Evolutionary conservation across 805 yeast species (phyloP), one percentile per base, ranked within the genome.

Genomic region (Ogataea pilisensis): DNA sequence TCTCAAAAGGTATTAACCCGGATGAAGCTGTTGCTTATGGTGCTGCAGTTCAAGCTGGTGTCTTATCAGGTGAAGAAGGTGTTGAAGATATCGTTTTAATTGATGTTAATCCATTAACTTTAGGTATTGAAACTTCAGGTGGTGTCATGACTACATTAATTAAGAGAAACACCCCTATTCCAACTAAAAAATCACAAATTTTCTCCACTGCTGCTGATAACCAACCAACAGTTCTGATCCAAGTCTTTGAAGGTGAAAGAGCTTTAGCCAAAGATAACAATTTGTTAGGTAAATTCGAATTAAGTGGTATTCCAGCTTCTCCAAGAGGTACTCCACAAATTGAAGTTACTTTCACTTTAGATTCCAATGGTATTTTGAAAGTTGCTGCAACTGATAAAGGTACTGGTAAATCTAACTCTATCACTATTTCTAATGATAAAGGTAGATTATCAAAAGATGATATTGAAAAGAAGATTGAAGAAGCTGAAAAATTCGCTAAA

Each of bases 21-120:
- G 99, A 91, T 73, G 99, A 91, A 76, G 99, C 99, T 65, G 98
- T 91, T 61, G 99, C 98, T 33, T 91, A 82, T 60, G 99, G 99
- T 79, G 98, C 98, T 47, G 97, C 99, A 50, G 97, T 91, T 50
- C 99, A 91, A 75, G 98, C 96, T 43, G 98, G 98, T 75, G 95
- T 91, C 55, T 74, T 91, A 52, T 81, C 95, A 42, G 98, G 98
- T 68, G 96, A 90, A 70, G 89, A 84, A 59, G 93, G 95, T 66
- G 93, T 82, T 49, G 95, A 85, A 58, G 93, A 85, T 63, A 82
- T 85, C 57, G 91, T 91, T 50, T 74, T 89, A 61, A 77, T 90
- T 60, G 97, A 89, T 71, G 96, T 89, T 49, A 87, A 90, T 58
- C 95, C 97, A 58, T 79, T 89, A 63, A 89, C 97, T 41, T 68